phyloP scores from a whole-genome alignment of 139 green algal species.

The Coccomyxa sp. region DNA sequence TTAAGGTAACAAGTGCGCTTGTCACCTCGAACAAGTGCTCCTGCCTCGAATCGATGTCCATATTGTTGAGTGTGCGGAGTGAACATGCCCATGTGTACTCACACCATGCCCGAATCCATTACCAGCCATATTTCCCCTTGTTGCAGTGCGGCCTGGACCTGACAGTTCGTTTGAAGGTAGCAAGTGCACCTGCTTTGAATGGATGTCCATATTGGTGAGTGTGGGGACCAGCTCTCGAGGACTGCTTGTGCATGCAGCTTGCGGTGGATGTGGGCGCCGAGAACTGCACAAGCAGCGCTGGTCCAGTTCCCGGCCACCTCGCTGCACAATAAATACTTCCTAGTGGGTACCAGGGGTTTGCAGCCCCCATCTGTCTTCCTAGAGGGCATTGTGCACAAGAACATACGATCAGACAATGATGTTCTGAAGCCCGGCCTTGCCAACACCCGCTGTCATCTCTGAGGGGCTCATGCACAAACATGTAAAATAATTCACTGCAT shows the following conservation, averaged over 20 bases:
- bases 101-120: no score
- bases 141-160: no score
- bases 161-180: no score
- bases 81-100: no score
- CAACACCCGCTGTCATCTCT: no score
- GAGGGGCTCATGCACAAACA: no score
- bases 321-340: constrained; percentile 61
- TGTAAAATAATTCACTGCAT: no score
- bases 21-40: no score
- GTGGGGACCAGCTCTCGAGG: neutral
- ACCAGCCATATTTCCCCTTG: no score
- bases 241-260: neutral
- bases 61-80: no score
- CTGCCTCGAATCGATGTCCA: no score
- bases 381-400: neutral
- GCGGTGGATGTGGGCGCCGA: neutral
- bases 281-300: constrained; percentile 29
- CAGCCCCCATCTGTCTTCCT: neutral
- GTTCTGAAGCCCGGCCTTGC: neutral
- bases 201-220: neutral
- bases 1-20: no score
- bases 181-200: neutral
- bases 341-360: constrained; percentile 32
- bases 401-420: neutral
- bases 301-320: constrained; percentile 51